Conservation (phyloP, 2,329 filamentous ascomycete species). For the Phyllachora maydis region DNA sequence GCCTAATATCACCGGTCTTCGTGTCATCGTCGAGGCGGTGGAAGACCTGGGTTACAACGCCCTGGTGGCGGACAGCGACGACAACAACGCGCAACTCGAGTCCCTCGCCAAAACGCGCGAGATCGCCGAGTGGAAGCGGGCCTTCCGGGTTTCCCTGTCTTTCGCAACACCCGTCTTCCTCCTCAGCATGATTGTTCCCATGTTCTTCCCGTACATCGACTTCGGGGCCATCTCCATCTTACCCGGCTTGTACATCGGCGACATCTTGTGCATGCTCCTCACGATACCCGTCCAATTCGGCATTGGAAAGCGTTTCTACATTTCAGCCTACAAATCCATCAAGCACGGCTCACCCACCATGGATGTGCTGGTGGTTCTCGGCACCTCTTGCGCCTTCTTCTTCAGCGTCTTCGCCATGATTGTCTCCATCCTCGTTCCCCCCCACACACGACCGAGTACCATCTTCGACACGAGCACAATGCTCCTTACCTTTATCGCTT, state of each 20-base stretch:
- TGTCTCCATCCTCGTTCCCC: slow-evolving; percentile 54
- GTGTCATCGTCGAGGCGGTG: slow-evolving; percentile 61
- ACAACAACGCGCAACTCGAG: slow-evolving; percentile 92
- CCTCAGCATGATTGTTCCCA: slow-evolving; percentile 85
- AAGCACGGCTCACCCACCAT: slow-evolving; percentile 87
- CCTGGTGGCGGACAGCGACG: slow-evolving; percentile 72
- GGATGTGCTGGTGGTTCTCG: slow-evolving; percentile 88
- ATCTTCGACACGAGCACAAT: slow-evolving; percentile 97
- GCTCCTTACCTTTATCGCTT: slow-evolving; percentile 87
- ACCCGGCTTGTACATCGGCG: slow-evolving; percentile 69
- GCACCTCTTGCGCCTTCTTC: slow-evolving; percentile 89
- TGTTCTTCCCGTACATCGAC: slow-evolving; percentile 57
- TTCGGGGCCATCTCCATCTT: slow-evolving; percentile 49
- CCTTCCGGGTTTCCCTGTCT: slow-evolving; percentile 54
- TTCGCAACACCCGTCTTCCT: slow-evolving; percentile 86
- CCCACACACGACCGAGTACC: slow-evolving; percentile 64
- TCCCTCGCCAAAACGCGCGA: slow-evolving; percentile 92
- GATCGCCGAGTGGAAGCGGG: slow-evolving; percentile 77
- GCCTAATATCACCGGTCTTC: slow-evolving; percentile 52
- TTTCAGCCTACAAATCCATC: slow-evolving; percentile 81
- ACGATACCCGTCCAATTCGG: slow-evolving; percentile 94
- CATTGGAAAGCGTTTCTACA: slow-evolving; percentile 83
- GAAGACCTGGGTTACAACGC: slow-evolving; percentile 78
- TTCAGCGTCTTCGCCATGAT: slow-evolving; percentile 81
- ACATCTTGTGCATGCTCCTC: slow-evolving; percentile 62